Base-by-base conservation (phyloP, 805 yeast genomes). In the Metschnikowia henanensis region DNA sequence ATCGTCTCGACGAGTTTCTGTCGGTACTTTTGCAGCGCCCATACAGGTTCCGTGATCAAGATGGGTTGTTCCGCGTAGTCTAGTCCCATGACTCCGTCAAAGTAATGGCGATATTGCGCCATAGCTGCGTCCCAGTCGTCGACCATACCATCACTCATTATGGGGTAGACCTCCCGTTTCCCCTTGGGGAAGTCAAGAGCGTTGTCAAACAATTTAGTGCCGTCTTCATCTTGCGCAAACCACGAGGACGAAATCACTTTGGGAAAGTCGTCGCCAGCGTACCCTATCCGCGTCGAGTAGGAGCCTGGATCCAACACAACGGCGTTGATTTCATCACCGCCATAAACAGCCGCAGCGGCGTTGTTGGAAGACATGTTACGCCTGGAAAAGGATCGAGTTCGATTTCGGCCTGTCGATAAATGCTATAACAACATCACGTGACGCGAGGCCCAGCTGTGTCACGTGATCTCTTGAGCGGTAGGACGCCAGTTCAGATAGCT, bases 261-360 rank as follows among this genome's bases (percentile, higher is more conserved):
- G 10, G 99, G 99, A 41, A 80, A 76, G 60, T 91, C 97, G 45
- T 89, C 92, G 9, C 98, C 98, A 3, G 97, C 91, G 64, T 80
- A 90, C 1, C 99, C 99, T 16, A 84, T 80, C 41, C 92, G 80
- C 6, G 97, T 89, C 47, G 80, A 70, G 48, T 75, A 80, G 9
- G 96, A 84, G 28, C 98, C 98, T 1, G 96, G 91, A 59, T 94
- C 98, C 20, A 92, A 72, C 26, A 92, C 95, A 2, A 94, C 75
- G 21, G 98, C 96, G 51, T 89, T 81, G 50, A 94, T 84, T 62
- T 92, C 99, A 66, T 92, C 94, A 30, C 65, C 65, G 29, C 75
- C 76, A 45, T 56, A 58, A n/a, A 57, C 60, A 36, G 58, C 46
- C 43, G 59, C 49, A 17, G 50, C 28, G 12, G 52, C 37, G 22